Percentiles rank a stretch among this genome's conserved stretches.
Conservation (phyloP, 306 rosid genomes). For the Ziziphus jujuba region DNA sequence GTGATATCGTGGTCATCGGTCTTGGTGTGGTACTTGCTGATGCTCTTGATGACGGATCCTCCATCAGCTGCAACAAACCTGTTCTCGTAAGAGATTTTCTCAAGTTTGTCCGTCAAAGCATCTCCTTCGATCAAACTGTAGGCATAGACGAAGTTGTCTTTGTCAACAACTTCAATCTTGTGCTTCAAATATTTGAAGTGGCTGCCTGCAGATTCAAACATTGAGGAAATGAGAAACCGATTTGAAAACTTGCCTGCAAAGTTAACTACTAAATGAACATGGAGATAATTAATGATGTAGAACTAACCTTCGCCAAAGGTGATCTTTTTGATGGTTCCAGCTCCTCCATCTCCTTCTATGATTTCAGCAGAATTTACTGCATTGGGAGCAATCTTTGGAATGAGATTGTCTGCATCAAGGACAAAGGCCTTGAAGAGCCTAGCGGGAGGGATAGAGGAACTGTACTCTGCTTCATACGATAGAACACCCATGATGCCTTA, state of each 20-base stretch:
- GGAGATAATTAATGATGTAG: background rate
- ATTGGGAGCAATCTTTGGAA: slow-evolving; percentile 34
- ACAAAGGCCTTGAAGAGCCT: slow-evolving; percentile 35
- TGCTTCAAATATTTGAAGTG: slow-evolving; percentile 21
- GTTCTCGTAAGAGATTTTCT: slow-evolving; percentile 38
- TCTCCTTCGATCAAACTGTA: slow-evolving; percentile 46
- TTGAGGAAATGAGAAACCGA: too few relatives aligned
- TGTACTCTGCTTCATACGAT: slow-evolving; percentile 13
- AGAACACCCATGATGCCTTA: slow-evolving; percentile 25
- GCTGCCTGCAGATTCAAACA: slow-evolving; percentile 28
- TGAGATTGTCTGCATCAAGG: slow-evolving; percentile 30
- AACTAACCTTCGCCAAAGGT: slow-evolving; percentile 30
- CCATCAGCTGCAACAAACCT: slow-evolving; percentile 35
- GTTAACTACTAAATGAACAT: background rate
- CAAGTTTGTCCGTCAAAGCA: slow-evolving; percentile 32
- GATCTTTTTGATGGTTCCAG: slow-evolving; percentile 41
- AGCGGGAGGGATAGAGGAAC: slow-evolving; percentile 17
- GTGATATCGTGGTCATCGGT: slow-evolving; percentile 13
- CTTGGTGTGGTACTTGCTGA: slow-evolving; percentile 31
- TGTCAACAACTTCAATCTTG: slow-evolving; percentile 36
- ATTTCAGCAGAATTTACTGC: slow-evolving; percentile 23
- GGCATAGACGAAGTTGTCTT: slow-evolving; percentile 26
- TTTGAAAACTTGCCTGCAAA: too few relatives aligned
- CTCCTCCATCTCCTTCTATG: slow-evolving; percentile 34
- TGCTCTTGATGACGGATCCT: slow-evolving; percentile 40